Conservation (phyloP, 2,329 filamentous ascomycete genomes). For the Thielaviopsis musarum region DNA sequence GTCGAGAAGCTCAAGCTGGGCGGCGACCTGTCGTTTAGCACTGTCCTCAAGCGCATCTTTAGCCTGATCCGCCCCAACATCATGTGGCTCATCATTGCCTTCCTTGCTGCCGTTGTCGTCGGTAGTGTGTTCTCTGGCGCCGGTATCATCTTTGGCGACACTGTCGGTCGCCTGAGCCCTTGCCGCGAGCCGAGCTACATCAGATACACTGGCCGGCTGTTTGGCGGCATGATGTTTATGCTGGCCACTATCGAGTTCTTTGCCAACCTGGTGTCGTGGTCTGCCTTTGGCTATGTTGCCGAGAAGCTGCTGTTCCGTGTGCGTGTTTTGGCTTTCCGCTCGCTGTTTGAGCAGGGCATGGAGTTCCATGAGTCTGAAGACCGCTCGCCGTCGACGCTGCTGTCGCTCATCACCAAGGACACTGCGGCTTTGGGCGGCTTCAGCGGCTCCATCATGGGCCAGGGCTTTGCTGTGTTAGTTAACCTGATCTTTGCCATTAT, state of each 20-base stretch:
- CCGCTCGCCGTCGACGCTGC: constrained; percentile 41
- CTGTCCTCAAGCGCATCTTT: constrained; percentile 23
- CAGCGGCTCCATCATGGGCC: constrained; percentile 54
- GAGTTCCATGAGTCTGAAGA: constrained; percentile 54
- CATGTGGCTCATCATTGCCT: constrained; percentile 23
- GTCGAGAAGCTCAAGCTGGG: constrained; percentile 23
- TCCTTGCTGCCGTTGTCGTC: constrained; percentile 32
- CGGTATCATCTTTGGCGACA: constrained; percentile 32
- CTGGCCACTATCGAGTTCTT: constrained; percentile 30
- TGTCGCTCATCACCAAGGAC: constrained; percentile 54
- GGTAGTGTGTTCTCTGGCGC: constrained; percentile 36
- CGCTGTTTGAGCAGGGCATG: constrained; percentile 47
- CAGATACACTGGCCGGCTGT: constrained; percentile 26
- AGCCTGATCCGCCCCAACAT: constrained; percentile 24
- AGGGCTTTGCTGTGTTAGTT: constrained; percentile 48
- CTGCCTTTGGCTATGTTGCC: constrained; percentile 30
- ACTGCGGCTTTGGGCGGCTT: constrained; percentile 49
- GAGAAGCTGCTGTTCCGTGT: constrained; percentile 49
- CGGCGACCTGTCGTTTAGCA: constrained; percentile 23
- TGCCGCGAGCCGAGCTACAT: constrained; percentile 26
- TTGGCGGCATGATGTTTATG: constrained; percentile 39
- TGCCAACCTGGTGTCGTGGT: constrained; percentile 39
- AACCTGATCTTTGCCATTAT: constrained; percentile 54
- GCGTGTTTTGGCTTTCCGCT: constrained; percentile 45
- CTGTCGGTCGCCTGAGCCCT: constrained; percentile 28